These are phyloP conservation scores for Daldinia concentrica DNA, from an alignment of 495 filamentous ascomycete genomes.

Conservation along the genomic window DNA sequence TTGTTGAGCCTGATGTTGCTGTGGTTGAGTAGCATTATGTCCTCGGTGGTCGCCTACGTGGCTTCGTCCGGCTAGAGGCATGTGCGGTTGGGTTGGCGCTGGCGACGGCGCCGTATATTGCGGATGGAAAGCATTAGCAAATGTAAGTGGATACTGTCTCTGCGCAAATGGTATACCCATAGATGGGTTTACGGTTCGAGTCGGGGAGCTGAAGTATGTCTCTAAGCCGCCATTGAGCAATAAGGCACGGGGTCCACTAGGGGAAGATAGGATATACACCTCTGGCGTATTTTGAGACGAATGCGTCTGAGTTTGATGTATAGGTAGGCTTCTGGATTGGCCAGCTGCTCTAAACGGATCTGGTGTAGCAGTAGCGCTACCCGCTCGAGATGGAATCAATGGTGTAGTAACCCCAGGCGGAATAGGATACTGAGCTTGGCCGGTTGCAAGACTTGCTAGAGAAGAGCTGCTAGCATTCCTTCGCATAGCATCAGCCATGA, in stretches of 20 bases:
- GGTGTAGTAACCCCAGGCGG: conserved; percentile 55
- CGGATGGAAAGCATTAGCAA: conserved; percentile 11
- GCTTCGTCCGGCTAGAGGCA: conserved; percentile 11
- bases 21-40: conserved; percentile 53
- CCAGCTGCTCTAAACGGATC: conserved; percentile 46
- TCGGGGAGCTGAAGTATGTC: conserved; percentile 54
- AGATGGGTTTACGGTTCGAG: conserved; percentile 19
- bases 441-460: conserved; percentile 46
- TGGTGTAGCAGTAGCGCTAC: conserved; percentile 56
- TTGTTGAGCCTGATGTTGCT: conserved; percentile 47
- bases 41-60: conserved; percentile 7
- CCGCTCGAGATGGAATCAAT: conserved; percentile 49
- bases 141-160: conserved; percentile 16
- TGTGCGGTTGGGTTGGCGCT: conserved; percentile 25
- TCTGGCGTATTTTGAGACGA: conserved; percentile 49
- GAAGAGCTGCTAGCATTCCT: conserved; percentile 57
- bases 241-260: conserved; percentile 67
- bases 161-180: conserved; percentile 19
- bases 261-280: conserved; percentile 70
- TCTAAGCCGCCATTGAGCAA: conserved; percentile 59
- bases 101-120: conserved; percentile 15
- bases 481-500: conserved; percentile 59
- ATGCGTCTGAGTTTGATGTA: conserved; percentile 27
- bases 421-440: conserved; percentile 48
- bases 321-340: conserved; percentile 30